phyloP scores from a whole-genome alignment of 78 protist species.

The Dictyostelium intermedium region DNA sequence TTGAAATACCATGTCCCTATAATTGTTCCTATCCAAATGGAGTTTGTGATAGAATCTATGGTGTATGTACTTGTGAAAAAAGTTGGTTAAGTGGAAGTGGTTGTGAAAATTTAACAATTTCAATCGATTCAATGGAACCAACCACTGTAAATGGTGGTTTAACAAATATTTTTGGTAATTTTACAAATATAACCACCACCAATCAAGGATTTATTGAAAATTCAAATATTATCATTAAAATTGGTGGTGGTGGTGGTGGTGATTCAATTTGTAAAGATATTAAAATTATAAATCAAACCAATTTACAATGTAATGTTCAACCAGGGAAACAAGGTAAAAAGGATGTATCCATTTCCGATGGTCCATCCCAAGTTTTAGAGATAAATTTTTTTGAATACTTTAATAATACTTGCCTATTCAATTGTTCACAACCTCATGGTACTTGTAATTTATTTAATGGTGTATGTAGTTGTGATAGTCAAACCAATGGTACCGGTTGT shows the following conservation, averaged over 20 bases:
- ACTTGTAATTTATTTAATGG: not conserved
- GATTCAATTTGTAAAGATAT: not conserved
- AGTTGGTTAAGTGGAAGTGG: not conserved
- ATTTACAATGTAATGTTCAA: not conserved
- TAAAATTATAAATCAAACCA: not conserved
- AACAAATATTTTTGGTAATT: not conserved
- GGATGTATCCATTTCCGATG: not conserved
- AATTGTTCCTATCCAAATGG: not conserved
- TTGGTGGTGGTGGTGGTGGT: not conserved
- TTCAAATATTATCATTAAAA: too few species aligned
- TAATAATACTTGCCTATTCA: not conserved
- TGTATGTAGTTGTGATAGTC: not conserved
- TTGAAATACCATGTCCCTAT: not conserved
- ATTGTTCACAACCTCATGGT: not conserved
- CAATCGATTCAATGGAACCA: not conserved
- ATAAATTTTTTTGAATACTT: not conserved
- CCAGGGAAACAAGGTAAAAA: not conserved
- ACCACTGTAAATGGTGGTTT: not conserved
- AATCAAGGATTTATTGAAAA: too few species aligned
- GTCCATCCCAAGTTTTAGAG: not conserved
- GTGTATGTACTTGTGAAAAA: not conserved
- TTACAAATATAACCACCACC: too few species aligned
- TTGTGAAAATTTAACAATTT: not conserved
- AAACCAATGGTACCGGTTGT: not conserved
- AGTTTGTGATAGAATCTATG: not conserved